Base-by-base conservation (phyloP, 1,284 basidiomycete species). In the Coniferiporia weirii region DNA sequence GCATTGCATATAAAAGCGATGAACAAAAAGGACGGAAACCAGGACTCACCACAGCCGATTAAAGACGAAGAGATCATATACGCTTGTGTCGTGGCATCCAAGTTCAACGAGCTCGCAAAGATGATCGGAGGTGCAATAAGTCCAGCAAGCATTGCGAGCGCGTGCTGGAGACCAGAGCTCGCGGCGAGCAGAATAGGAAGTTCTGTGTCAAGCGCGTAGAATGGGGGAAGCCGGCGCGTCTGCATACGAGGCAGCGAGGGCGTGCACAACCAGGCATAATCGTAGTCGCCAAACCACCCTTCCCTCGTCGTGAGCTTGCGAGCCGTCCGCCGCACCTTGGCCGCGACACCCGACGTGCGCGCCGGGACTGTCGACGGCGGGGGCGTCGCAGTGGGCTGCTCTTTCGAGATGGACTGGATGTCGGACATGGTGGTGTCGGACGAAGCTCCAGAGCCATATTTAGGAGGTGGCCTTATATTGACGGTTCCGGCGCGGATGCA, bases 51-150 rank as follows among this genome's bases (percentile, higher is more conserved):
- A 68, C 85, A 87, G 45, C 84, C 80, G 67, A 94, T 93, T 54
- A 93, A 75, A 4, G 85, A 88, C 1, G 90, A 83, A 3, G 89
- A 91, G 65, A 94, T 84, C 83, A 94, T 83, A 68, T 93, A 94
- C 1, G 89, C 76, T 15, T 85, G 85, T 0, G 77, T 82, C 46
- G 71, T 70, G 6, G 73, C 64, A 57, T 86, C 82, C 27, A 89
- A 72, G 61, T 73, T 82, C 43, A 89, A 71, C 2, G 83, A 70
- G 58, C 78, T 84, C 2, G 89, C 82, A 65, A 93, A 87, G 64
- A 93, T 91, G 66, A 93, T 93, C 0, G 91, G 91, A 0, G 87
- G 88, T 0, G 85, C 84, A 64, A 89, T 79, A 36, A 80, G 70
- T 15, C 89, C 90, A 1, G 89, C 89, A 19, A 92, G 77, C 90